Percentiles rank a stretch among this genome's conserved stretches.
Conservation (phyloP, 2,329 filamentous ascomycete species). For the Cercospora brassicicola region DNA sequence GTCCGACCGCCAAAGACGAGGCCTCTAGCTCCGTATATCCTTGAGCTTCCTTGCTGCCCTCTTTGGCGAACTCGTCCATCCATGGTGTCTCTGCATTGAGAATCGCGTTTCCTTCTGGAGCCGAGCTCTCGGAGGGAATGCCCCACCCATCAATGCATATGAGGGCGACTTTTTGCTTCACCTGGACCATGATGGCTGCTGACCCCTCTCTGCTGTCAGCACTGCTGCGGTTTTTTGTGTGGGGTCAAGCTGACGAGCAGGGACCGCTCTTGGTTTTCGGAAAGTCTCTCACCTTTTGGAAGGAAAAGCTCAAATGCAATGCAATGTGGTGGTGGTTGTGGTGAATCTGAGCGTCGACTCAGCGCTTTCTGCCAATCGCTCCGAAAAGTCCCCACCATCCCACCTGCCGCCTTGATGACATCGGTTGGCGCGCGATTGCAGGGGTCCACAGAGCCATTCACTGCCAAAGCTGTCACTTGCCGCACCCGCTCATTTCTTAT, state of each 20-base stretch:
- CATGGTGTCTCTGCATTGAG: slow-evolving; percentile 86
- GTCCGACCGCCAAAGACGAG: slow-evolving; percentile 89
- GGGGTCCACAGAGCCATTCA: neutral
- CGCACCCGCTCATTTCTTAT: neutral
- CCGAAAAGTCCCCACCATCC: slow-evolving; percentile 11
- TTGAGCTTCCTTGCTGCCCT: slow-evolving; percentile 69
- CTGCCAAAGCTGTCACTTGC: neutral
- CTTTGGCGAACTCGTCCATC: slow-evolving; percentile 80
- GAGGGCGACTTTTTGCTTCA: slow-evolving; percentile 69
- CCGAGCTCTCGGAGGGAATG: slow-evolving; percentile 75
- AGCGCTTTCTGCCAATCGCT: slow-evolving; percentile 1
- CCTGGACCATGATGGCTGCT: slow-evolving; percentile 57
- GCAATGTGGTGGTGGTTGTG: neutral
- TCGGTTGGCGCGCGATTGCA: slow-evolving; percentile 1
- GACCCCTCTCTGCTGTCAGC: slow-evolving; percentile 4
- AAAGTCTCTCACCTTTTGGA: neutral
- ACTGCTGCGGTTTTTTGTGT: neutral
- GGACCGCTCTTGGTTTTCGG: neutral
- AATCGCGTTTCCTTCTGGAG: slow-evolving; percentile 82
- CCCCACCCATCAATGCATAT: slow-evolving; percentile 99
- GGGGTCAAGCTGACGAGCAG: neutral
- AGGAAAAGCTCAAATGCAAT: neutral
- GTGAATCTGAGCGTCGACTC: neutral
- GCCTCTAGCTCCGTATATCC: slow-evolving; percentile 93
- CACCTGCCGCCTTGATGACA: slow-evolving; percentile 2